A percentile compares a stretch with the other conserved stretches of the same genome.
These are phyloP conservation scores for Leccinum subtestaceum DNA, from an alignment of 768 basidiomycete species.

Conservation along the genomic window DNA sequence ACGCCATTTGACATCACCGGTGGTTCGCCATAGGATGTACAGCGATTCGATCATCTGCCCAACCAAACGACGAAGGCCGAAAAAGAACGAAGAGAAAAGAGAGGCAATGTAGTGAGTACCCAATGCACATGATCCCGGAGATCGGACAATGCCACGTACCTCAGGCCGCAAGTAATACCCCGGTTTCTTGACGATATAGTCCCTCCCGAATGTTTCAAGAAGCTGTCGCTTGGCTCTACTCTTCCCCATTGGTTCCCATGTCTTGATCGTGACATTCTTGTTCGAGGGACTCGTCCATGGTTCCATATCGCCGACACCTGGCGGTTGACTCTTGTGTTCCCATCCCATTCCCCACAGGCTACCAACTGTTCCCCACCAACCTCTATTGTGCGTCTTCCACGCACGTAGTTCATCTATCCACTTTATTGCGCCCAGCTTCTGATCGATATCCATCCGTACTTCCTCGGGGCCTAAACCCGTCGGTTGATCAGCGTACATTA, in stretches of 20 bases:
- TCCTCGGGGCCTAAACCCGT: conserved; percentile 66
- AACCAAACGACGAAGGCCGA: not conserved
- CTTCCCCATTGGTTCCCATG: not conserved
- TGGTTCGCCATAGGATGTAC: conserved; percentile 70
- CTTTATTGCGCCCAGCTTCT: not conserved
- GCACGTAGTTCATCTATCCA: not conserved
- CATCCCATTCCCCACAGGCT: too few relatives aligned
- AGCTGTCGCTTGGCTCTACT: not conserved
- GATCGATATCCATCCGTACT: not conserved
- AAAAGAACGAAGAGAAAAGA: not conserved
- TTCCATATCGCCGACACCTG: conserved; percentile 45
- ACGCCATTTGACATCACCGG: conserved; percentile 67
- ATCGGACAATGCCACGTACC: conserved; percentile 37
- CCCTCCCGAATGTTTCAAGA: conserved; percentile 34
- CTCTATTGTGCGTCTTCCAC: not conserved
- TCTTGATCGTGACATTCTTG: not conserved
- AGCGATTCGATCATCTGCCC: conserved; percentile 63
- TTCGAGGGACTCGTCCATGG: conserved; percentile 19
- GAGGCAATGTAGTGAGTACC: too few relatives aligned
- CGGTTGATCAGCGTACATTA: conserved; percentile 67
- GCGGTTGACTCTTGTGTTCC: conserved; percentile 38
- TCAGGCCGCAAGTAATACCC: conserved; percentile 68
- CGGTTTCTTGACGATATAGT: conserved; percentile 48
- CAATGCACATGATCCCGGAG: too few relatives aligned
- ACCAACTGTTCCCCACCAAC: not conserved